phyloP scores from a whole-genome alignment of 495 filamentous ascomycete species.

The Aspergillus affinis region DNA sequence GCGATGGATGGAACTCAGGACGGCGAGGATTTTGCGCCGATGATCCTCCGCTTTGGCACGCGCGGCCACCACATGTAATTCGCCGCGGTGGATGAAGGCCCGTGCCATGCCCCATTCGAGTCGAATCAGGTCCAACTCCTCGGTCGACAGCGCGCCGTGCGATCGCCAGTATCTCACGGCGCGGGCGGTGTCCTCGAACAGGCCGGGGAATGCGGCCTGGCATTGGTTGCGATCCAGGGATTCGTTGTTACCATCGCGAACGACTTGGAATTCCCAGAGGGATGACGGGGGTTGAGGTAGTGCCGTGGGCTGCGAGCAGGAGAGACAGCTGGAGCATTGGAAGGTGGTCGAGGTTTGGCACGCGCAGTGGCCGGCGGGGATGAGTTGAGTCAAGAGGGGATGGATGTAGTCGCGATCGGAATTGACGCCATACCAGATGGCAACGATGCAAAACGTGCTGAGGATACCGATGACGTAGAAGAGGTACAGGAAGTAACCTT shows the following conservation, averaged over 20 bases:
- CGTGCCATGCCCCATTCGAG: constrained; percentile 37
- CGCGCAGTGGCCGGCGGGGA: constrained; percentile 43
- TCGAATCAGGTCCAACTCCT: constrained; percentile 31
- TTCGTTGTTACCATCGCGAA: constrained; percentile 39
- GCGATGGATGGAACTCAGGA: constrained; percentile 46
- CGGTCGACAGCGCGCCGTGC: constrained; percentile 28
- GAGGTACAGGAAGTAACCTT: constrained; percentile 20
- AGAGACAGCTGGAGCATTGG: constrained; percentile 40
- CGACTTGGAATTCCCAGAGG: constrained; percentile 35
- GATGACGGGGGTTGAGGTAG: constrained; percentile 16
- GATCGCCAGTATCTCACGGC: constrained; percentile 33
- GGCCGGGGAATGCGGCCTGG: constrained; percentile 43
- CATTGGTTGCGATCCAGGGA: constrained; percentile 39
- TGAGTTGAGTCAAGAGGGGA: constrained; percentile 38
- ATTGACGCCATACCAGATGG: constrained; percentile 43
- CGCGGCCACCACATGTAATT: constrained; percentile 40
- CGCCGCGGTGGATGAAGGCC: constrained; percentile 31
- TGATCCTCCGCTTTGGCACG: constrained; percentile 40
- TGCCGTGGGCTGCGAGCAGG: constrained; percentile 26
- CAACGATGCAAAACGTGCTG: constrained; percentile 18
- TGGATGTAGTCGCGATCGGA: constrained; percentile 39
- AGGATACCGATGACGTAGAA: constrained; percentile 25
- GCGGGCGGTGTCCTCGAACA: constrained; percentile 46
- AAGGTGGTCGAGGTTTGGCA: constrained; percentile 43
- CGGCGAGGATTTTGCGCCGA: constrained; percentile 44